These are phyloP conservation scores for Aspergillus costaricaensis DNA, from an alignment of 2,329 filamentous ascomycete species.

Conservation along the genomic window DNA sequence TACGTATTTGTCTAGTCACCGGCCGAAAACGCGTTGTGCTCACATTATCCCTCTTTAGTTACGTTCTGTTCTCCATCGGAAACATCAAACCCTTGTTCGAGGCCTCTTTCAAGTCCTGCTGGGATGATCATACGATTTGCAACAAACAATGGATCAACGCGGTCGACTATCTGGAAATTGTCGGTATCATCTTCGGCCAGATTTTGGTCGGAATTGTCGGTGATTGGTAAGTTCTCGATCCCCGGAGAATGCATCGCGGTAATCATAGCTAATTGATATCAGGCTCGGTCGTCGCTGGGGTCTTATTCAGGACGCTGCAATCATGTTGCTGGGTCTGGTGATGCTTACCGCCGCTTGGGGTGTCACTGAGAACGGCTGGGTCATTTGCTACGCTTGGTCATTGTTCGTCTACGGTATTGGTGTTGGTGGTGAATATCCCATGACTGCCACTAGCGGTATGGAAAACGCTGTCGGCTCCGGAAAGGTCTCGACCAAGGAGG, in stretches of 20 bases:
- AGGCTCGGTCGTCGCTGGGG: slow-evolving; percentile 92
- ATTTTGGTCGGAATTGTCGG: slow-evolving; percentile 79
- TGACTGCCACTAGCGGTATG: slow-evolving; percentile 94
- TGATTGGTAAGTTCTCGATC: slow-evolving; percentile 56
- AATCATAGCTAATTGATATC: slow-evolving; percentile 12
- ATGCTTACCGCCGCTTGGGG: slow-evolving; percentile 95
- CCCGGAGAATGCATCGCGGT: neutral
- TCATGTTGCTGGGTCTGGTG: slow-evolving; percentile 91
- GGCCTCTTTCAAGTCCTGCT: slow-evolving; percentile 75
- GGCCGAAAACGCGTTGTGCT: neutral
- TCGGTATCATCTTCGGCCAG: slow-evolving; percentile 93
- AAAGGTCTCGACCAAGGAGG: slow-evolving; percentile 84
- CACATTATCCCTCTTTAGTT: slow-evolving; percentile 51
- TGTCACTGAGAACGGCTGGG: slow-evolving; percentile 83
- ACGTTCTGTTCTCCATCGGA: slow-evolving; percentile 95
- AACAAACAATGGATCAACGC: slow-evolving; percentile 77
- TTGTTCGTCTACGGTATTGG: slow-evolving; percentile 84
- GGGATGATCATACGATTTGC: slow-evolving; percentile 68
- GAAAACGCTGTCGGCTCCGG: slow-evolving; percentile 85
- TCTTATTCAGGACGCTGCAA: slow-evolving; percentile 88
- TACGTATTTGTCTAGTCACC: slow-evolving; percentile 34
- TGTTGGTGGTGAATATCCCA: slow-evolving; percentile 81
- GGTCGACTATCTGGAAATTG: slow-evolving; percentile 88
- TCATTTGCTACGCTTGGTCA: slow-evolving; percentile 94
- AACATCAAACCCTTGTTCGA: slow-evolving; percentile 83